These are phyloP conservation scores for Colletotrichum sojae DNA, from an alignment of 2,329 filamentous ascomycete genomes.

Conservation along the genomic window DNA sequence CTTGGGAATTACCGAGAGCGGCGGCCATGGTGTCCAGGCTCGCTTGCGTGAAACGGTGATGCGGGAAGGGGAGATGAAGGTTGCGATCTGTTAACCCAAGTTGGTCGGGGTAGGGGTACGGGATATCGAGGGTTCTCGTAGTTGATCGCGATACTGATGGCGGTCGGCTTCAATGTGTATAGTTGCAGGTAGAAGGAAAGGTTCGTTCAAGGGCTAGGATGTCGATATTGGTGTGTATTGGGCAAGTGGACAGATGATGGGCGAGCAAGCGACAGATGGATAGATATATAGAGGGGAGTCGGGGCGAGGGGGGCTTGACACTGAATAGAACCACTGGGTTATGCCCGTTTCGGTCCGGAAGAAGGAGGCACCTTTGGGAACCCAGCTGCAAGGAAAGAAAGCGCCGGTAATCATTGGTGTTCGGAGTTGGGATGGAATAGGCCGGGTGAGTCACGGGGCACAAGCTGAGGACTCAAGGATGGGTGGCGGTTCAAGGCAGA, in stretches of 20 bases:
- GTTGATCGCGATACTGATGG: not conserved
- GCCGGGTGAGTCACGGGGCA: slow-evolving; percentile 37
- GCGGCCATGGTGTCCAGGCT: slow-evolving; percentile 44
- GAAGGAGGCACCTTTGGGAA: not conserved
- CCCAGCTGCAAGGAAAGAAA: not conserved
- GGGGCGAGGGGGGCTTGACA: not conserved
- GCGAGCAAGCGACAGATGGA: not conserved
- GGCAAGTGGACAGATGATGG: not conserved
- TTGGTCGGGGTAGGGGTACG: too few relatives aligned
- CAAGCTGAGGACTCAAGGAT: not conserved
- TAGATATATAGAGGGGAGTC: not conserved
- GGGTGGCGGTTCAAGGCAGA: not conserved
- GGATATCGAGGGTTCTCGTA: too few relatives aligned
- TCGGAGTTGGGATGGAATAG: slow-evolving; percentile 18
- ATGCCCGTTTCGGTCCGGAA: slow-evolving; percentile 26
- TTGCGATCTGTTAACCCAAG: too few relatives aligned
- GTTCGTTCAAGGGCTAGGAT: too few relatives aligned
- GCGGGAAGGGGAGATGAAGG: too few relatives aligned
- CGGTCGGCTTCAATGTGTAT: not conserved
- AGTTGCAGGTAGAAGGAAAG: not conserved
- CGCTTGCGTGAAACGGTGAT: too few relatives aligned
- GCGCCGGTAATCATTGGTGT: slow-evolving; percentile 3
- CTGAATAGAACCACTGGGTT: not conserved
- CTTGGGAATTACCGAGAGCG: slow-evolving; percentile 41
- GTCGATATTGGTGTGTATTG: too few relatives aligned